Evolutionary conservation across 208 protist species (phyloP).

Genomic region (Trypanosoma rangeli): DNA sequence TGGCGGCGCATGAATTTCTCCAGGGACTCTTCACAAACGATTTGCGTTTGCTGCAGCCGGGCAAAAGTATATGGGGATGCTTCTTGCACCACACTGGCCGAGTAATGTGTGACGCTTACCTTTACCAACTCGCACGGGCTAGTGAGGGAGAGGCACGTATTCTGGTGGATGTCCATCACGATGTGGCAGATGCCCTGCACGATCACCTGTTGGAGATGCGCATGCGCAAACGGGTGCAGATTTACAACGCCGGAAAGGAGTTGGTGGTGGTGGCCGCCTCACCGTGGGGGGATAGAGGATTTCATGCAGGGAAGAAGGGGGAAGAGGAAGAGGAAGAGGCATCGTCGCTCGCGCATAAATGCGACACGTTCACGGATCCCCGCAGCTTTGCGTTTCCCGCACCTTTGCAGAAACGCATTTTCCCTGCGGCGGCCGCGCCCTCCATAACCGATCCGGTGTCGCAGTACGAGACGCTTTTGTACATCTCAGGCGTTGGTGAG

Average conservation of each 20-base stretch:
- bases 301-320: background rate
- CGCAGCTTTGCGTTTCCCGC: conserved; percentile 43
- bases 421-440: conserved; percentile 3
- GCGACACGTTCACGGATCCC: conserved; percentile 63
- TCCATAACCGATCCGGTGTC: conserved; percentile 15
- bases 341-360: background rate
- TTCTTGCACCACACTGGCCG: conserved; percentile 83
- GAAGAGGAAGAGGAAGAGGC: background rate
- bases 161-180: conserved; percentile 64
- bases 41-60: conserved; percentile 48
- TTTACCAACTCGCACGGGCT: conserved; percentile 48
- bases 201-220: conserved; percentile 77
- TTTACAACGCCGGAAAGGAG: conserved; percentile 52
- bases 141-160: conserved; percentile 42
- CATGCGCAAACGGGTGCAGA: conserved; percentile 74
- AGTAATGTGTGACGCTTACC: conserved; percentile 78
- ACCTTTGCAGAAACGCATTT: conserved; percentile 18
- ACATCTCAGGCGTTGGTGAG: conserved; percentile 80
- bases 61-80: conserved; percentile 72
- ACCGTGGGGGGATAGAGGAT: background rate
- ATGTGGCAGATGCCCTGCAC: conserved; percentile 29
- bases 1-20: conserved; percentile 63
- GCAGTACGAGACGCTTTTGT: conserved; percentile 56
- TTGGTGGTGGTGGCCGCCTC: conserved; percentile 49
- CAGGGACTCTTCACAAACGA: conserved; percentile 87